These are phyloP conservation scores for Tetrahymena elliotti DNA, from an alignment of 73 alveolate genomes.

Conservation along the genomic window DNA sequence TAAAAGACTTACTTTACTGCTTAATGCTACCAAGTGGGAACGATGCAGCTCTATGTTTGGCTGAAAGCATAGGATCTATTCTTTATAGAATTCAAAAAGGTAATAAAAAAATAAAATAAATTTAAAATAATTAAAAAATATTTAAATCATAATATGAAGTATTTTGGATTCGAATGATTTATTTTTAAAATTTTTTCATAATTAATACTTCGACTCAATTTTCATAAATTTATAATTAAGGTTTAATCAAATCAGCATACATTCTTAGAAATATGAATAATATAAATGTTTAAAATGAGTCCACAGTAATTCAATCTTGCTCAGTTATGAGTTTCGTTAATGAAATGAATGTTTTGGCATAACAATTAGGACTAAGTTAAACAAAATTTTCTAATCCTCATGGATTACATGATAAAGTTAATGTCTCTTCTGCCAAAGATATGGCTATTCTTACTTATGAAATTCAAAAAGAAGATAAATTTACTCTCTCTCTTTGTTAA, in stretches of 20 bases:
- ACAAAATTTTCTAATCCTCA: background rate
- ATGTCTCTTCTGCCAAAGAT: background rate
- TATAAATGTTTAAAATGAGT: background rate
- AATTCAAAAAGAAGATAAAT: background rate
- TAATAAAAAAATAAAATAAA: background rate
- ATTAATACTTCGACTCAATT: background rate
- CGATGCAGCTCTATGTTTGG: conserved; percentile 62
- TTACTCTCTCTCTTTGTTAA: background rate
- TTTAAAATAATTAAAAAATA: too few species aligned
- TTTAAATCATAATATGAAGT: too few species aligned
- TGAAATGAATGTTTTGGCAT: background rate
- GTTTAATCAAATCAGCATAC: background rate
- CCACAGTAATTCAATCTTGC: background rate
- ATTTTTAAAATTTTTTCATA: too few species aligned
- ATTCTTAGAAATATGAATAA: background rate
- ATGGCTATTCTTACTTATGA: background rate
- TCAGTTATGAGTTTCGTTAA: background rate
- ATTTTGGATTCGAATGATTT: background rate
- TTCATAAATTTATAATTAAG: background rate
- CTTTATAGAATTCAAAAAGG: background rate
- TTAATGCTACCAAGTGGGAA: conserved; percentile 88
- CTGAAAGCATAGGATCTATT: background rate
- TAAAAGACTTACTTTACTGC: conserved; percentile 64
- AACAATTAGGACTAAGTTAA: background rate
- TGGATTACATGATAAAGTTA: background rate